Evolutionary conservation across 2,329 filamentous ascomycete genomes (phyloP), one percentile per base, ranked within the genome.

Genomic region (Pleoardoris graminearum): DNA sequence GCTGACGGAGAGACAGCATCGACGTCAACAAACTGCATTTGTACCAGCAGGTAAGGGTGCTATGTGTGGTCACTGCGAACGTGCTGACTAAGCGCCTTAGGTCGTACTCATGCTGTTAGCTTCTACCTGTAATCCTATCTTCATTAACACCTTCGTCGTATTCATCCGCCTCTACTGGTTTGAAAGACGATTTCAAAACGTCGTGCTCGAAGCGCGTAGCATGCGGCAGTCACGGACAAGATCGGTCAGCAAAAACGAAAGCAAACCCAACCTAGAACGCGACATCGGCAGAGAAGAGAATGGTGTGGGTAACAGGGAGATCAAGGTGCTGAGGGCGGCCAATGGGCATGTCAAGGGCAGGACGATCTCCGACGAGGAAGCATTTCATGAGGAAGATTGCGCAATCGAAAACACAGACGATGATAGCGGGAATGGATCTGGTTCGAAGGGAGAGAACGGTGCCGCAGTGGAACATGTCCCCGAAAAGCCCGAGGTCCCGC

Each of bases 121-220:
- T 11, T 72, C 62, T 58, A 12, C 73, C 22, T 75, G 72, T 59
- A 75, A 69, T n/a, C 74, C 73, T 17, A 75, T 76, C 52, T 72
- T 74, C 53, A 75, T 76, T 44, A 72, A 76, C 50, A 69, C 89
- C 1, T 88, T 85, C 38, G 91, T 99, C 38, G 94, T 99, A 7
- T 93, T 96, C 63, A 81, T 97, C 12, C 88, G 94, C 22, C 79
- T 99, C 1, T 97, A 96, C 75, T 99, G 93, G 93, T 99, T 99
- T 70, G 92, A 99, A 75, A 96, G 95, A 74, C 85, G 92, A 7
- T 97, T 99, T 69, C 89, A 96, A 69, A 82, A 89, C 63, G 83
- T 96, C 59, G 91, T 89, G 12, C 81, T 81, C 29, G 89, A 96
- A 63, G 86, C 89, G 1, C 84, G 85, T 49, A 79, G 77, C 37